A percentile compares a stretch with the other conserved stretches of the same genome.
Evolutionary conservation across 2,329 filamentous ascomycete genomes (phyloP).

Genomic region (Aspergillus awamori): DNA sequence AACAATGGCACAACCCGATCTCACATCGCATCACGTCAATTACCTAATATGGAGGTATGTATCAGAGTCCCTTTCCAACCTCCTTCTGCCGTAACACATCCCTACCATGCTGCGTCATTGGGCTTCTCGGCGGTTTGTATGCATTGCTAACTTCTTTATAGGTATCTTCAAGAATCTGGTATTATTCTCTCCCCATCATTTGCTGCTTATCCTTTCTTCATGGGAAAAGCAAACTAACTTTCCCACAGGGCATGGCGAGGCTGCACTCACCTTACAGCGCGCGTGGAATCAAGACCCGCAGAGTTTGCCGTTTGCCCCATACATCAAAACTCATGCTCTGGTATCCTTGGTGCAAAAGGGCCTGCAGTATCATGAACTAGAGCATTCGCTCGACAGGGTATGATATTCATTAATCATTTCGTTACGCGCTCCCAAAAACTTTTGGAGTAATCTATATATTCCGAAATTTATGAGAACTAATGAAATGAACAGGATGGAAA

Average conservation of each 20-base stretch:
- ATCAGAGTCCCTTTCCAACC: constrained; percentile 1
- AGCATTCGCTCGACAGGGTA: constrained; percentile 54
- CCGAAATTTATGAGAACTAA: constrained; percentile 21
- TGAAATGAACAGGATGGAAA: constrained; percentile 41
- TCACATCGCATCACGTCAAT: constrained; percentile 64
- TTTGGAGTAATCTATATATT: not conserved
- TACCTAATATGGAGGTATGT: constrained; percentile 69
- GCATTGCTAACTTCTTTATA: constrained; percentile 29
- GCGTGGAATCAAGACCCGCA: constrained; percentile 67
- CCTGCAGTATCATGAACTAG: constrained; percentile 57
- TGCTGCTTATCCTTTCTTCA: constrained; percentile 3
- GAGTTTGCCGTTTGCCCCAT: constrained; percentile 61
- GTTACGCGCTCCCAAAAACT: not conserved
- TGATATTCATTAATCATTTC: constrained; percentile 21
- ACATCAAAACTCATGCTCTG: constrained; percentile 62
- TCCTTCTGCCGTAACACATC: constrained; percentile 4
- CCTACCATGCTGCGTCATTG: constrained; percentile 14
- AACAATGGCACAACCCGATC: constrained; percentile 48
- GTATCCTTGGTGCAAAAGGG: constrained; percentile 67
- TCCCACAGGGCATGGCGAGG: constrained; percentile 57
- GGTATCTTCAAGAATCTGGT: constrained; percentile 61
- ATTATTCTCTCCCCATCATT: constrained; percentile 28
- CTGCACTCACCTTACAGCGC: constrained; percentile 62
- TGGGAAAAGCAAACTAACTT: not conserved
- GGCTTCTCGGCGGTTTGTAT: constrained; percentile 6